phyloP scores from a whole-genome alignment of 768 basidiomycete species.

The Floccularia luteovirens region DNA sequence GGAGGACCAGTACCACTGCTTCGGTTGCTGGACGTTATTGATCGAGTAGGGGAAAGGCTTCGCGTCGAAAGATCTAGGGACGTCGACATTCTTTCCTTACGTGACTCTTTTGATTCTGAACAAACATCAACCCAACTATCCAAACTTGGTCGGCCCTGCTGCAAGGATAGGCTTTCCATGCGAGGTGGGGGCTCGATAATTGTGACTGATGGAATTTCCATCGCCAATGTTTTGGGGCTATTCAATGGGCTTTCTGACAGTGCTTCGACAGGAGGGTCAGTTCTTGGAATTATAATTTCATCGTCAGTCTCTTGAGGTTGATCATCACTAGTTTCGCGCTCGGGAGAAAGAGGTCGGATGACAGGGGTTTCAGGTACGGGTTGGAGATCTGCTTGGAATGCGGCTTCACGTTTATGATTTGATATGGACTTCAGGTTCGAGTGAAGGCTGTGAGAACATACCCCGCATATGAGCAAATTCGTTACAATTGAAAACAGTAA shows the following conservation, averaged over 20 bases:
- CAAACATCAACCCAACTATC: conserved; percentile 8
- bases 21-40: conserved; percentile 2
- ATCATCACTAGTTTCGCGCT: too few relatives aligned
- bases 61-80: conserved; percentile 10
- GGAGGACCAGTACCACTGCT: conserved; percentile 19
- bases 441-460: conserved; percentile 3
- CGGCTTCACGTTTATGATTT: conserved; percentile 53
- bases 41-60: conserved; percentile 1
- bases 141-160: not conserved
- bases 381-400: conserved; percentile 38
- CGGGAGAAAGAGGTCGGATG: too few relatives aligned
- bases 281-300: too few relatives aligned
- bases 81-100: conserved; percentile 8
- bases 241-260: too few relatives aligned
- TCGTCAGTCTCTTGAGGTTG: too few relatives aligned
- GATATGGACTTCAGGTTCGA: conserved; percentile 15
- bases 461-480: not conserved
- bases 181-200: conserved; percentile 30
- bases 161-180: conserved; percentile 16
- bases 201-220: conserved; percentile 23
- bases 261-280: too few relatives aligned
- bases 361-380: conserved; percentile 5
- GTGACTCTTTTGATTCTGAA: conserved; percentile 8
- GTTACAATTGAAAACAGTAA: not conserved
- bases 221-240: conserved; percentile 7